Conservation (phyloP, 225 moss, liverwort and hornwort species). For the Bryoerythrophyllum caledonicum region DNA sequence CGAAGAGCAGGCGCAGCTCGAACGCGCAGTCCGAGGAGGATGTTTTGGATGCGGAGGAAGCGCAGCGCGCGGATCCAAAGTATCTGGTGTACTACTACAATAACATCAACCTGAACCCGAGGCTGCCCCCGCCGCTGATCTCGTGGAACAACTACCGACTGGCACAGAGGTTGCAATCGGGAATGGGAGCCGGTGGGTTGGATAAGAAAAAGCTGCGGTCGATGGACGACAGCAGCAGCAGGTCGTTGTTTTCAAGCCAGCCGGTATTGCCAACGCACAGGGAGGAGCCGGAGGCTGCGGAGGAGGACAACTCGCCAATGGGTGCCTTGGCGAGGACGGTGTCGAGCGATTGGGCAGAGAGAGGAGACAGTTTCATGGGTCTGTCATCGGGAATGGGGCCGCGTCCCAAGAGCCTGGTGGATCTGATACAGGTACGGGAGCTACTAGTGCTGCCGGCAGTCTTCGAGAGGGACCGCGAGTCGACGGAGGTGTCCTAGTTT, state of each 20-base stretch:
- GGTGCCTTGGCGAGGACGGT: slow-evolving; percentile 60
- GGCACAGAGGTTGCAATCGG: slow-evolving; percentile 78
- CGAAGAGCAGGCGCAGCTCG: slow-evolving; percentile 41
- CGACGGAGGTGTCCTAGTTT: not conserved
- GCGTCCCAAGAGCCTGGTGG: slow-evolving; percentile 94
- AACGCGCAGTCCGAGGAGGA: slow-evolving; percentile 54
- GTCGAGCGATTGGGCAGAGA: slow-evolving; percentile 81
- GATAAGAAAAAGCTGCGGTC: slow-evolving; percentile 92
- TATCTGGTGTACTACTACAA: slow-evolving; percentile 88
- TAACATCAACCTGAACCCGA: slow-evolving; percentile 88
- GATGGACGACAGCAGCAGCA: slow-evolving; percentile 88
- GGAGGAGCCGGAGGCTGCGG: slow-evolving; percentile 87
- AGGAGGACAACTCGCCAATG: slow-evolving; percentile 80
- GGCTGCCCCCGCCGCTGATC: slow-evolving; percentile 84
- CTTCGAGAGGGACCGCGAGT: not conserved
- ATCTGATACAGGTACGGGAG: slow-evolving; percentile 80
- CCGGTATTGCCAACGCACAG: slow-evolving; percentile 87
- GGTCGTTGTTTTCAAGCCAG: slow-evolving; percentile 93
- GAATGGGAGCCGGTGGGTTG: slow-evolving; percentile 74
- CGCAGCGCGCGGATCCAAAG: slow-evolving; percentile 87
- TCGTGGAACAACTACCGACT: slow-evolving; percentile 80
- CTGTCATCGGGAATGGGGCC: slow-evolving; percentile 75
- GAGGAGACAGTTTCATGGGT: slow-evolving; percentile 53
- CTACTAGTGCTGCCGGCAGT: not conserved
- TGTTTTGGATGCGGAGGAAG: slow-evolving; percentile 71